These are phyloP conservation scores for Aureobasidium subglaciale DNA, from an alignment of 2,329 filamentous ascomycete species.

Conservation along the genomic window DNA sequence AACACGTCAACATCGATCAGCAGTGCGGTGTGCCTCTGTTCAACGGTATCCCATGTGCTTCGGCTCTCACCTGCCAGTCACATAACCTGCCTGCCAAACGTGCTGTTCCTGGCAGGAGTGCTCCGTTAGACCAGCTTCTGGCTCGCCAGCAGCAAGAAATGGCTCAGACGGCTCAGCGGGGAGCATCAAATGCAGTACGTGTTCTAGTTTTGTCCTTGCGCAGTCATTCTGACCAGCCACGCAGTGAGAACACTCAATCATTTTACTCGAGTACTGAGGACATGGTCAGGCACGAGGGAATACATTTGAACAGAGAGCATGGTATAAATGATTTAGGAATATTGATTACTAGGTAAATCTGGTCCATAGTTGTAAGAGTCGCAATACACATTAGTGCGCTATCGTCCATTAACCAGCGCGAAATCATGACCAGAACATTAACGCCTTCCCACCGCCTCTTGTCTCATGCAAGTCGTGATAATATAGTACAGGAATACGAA, in stretches of 20 bases:
- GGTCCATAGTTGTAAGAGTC: neutral
- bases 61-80: neutral
- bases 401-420: neutral
- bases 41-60: conserved; percentile 5
- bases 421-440: conserved; percentile 1
- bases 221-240: too few relatives aligned
- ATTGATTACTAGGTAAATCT: conserved; percentile 1
- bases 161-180: neutral
- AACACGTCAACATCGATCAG: neutral
- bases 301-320: too few relatives aligned
- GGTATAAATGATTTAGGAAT: too few relatives aligned
- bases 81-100: neutral
- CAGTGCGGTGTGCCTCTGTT: conserved; percentile 5
- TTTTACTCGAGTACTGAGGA: neutral
- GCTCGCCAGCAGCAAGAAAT: neutral
- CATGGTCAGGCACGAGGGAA: neutral
- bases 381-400: conserved; percentile 11
- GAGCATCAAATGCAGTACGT: neutral
- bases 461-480: conserved; percentile 10
- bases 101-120: conserved; percentile 1
- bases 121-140: neutral
- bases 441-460: conserved; percentile 8
- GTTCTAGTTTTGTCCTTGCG: too few relatives aligned
- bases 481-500: conserved; percentile 14
- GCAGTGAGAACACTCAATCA: too few relatives aligned